Conservation (phyloP, 1,139 yeast genomes). For the Lodderomyces beijingensis region DNA sequence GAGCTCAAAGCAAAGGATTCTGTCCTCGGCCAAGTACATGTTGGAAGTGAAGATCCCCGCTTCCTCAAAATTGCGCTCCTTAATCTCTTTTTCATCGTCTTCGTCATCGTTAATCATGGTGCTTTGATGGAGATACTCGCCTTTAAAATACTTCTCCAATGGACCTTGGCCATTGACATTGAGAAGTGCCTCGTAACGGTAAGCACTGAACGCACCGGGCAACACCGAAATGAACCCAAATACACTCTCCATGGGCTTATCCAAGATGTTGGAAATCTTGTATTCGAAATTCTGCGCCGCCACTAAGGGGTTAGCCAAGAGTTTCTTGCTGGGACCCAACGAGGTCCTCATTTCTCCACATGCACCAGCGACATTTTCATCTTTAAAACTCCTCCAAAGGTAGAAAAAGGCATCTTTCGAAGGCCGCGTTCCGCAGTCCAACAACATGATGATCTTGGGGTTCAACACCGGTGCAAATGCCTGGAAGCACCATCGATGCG, state of each 20-base stretch:
- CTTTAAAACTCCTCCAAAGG: slow-evolving; percentile 72
- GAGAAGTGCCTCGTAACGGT: slow-evolving; percentile 65
- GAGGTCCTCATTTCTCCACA: slow-evolving; percentile 81
- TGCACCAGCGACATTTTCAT: slow-evolving; percentile 78
- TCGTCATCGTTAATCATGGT: slow-evolving; percentile 26
- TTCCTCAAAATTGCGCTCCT: slow-evolving; percentile 41
- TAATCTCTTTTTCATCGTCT: slow-evolving; percentile 41
- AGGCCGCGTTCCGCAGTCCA: slow-evolving; percentile 82
- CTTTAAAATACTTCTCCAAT: slow-evolving; percentile 72
- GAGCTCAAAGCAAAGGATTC: slow-evolving; percentile 76
- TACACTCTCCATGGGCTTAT: slow-evolving; percentile 79
- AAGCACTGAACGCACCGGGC: slow-evolving; percentile 88
- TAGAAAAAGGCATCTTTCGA: slow-evolving; percentile 67
- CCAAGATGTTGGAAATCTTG: slow-evolving; percentile 75
- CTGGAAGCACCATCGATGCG: slow-evolving; percentile 84
- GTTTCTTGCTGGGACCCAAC: slow-evolving; percentile 51
- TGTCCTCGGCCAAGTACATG: slow-evolving; percentile 83
- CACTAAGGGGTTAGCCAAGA: slow-evolving; percentile 67
- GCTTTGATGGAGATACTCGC: slow-evolving; percentile 62
- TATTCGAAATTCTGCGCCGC: slow-evolving; percentile 86
- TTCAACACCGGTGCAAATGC: slow-evolving; percentile 68
- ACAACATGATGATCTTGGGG: slow-evolving; percentile 66
- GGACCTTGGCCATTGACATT: slow-evolving; percentile 69
- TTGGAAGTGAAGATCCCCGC: slow-evolving; percentile 74
- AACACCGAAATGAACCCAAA: slow-evolving; percentile 79